Base-by-base conservation (phyloP, 2,329 filamentous ascomycete genomes). In the Phialocephala subalpina region DNA sequence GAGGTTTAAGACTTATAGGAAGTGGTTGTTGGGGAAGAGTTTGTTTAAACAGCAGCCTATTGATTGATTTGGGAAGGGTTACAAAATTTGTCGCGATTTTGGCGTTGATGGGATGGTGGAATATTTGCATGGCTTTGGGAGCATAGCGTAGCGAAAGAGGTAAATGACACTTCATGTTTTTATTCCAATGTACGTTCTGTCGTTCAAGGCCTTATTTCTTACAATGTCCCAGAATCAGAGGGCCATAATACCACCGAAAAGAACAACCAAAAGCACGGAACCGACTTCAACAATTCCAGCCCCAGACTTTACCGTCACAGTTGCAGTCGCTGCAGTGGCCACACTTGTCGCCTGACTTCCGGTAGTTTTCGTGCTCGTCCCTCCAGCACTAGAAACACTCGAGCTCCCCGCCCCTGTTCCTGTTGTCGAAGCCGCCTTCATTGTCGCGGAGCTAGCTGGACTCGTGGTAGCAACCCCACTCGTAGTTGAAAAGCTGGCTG, bases 1-100 rank as follows among this genome's bases (percentile, higher is more conserved):
- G 84, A 85, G 96, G 72, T 99, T 99, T 79, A 98, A 97, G 80
- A 92, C 94, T 11, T 99, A 99, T 80, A 83, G 90, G 74, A 97
- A 97, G 80, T 99, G 96, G 95, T 83, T 99, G 75, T 87, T 90
- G 68, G 95, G 95, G 20, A 98, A 97, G 82, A 97, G 93, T 74
- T 86, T 98, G 74, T 98, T 98, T 78, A 98, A 98, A 80, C 94
- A 97, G 83, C 88, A 90, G 78, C 88, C 90, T 55, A 83, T 84
- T 70, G 83, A 84, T 74, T 77, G 35, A 65, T 16, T 16, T 20
- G 3, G 20, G 18, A 22, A 22, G 45, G 18, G 11, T n/a, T n/a
- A n/a, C n/a, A n/a, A 20, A 14, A 12, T 45, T 45, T 45, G 40
- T 45, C 18, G 40, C 18, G 18, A 12, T 11, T 20, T 14, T 45